A percentile compares a stretch with the other conserved stretches of the same genome.
These are phyloP conservation scores for Colletotrichum sublineola DNA, from an alignment of 2,329 filamentous ascomycete species.

Conservation along the genomic window DNA sequence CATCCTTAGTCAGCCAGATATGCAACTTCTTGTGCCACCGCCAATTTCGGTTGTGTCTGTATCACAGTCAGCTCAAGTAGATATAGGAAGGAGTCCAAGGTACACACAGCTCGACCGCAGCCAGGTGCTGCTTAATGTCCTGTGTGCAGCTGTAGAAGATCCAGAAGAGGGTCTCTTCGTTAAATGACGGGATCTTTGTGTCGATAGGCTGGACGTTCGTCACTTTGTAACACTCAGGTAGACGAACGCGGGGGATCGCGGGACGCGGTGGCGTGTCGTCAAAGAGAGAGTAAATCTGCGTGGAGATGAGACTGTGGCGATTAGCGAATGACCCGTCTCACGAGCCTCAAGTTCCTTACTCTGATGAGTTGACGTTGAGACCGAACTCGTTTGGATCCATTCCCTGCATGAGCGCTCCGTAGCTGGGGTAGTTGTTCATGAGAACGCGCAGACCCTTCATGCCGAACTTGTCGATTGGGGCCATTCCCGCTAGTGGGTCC, in stretches of 20 bases:
- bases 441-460: constrained; percentile 73
- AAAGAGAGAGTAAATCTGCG: constrained; percentile 72
- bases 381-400: constrained; percentile 70
- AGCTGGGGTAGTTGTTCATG: constrained; percentile 75
- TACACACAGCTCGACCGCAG: constrained; percentile 72
- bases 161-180: constrained; percentile 77
- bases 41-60: constrained; percentile 74
- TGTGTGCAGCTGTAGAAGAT: constrained; percentile 77
- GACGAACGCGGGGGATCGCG: constrained; percentile 67
- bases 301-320: constrained; percentile 64
- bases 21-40: constrained; percentile 77
- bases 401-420: constrained; percentile 71
- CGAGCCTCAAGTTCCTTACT: constrained; percentile 60
- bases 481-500: constrained; percentile 73
- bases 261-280: constrained; percentile 71
- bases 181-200: constrained; percentile 75
- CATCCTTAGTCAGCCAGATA: constrained; percentile 77
- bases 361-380: constrained; percentile 68
- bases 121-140: constrained; percentile 73
- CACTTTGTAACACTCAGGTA: constrained; percentile 77
- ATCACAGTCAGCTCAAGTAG: not conserved
- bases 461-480: constrained; percentile 74
- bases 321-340: constrained; percentile 41
- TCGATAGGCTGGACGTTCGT: constrained; percentile 76
- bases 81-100: not conserved